These are phyloP conservation scores for Tricholoma hemisulphureum DNA, from an alignment of 768 basidiomycete genomes.

Conservation along the genomic window DNA sequence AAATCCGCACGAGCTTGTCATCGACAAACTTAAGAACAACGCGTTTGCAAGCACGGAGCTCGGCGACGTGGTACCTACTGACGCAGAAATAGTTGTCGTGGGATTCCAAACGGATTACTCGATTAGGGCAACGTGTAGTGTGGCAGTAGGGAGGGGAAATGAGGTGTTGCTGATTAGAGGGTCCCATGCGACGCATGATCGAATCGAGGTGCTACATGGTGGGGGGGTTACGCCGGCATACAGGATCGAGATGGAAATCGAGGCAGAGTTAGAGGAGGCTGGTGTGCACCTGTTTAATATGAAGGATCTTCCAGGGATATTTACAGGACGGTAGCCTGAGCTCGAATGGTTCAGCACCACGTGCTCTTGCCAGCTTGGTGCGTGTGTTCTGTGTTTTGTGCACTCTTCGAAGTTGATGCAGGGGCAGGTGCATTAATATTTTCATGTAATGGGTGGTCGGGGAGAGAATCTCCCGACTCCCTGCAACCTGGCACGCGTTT, in stretches of 20 bases:
- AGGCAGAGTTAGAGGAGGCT: constrained; percentile 66
- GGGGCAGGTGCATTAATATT: background rate
- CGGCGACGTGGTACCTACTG: constrained; percentile 44
- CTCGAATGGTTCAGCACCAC: too few relatives aligned
- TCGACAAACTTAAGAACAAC: constrained; percentile 72
- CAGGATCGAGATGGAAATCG: constrained; percentile 56
- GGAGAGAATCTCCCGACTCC: too few relatives aligned
- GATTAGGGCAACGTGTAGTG: constrained; percentile 56
- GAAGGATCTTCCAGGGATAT: constrained; percentile 60
- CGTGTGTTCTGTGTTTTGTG: background rate
- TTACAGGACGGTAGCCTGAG: constrained; percentile 47
- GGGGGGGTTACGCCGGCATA: constrained; percentile 53
- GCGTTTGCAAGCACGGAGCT: constrained; percentile 63
- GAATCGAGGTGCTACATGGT: constrained; percentile 59
- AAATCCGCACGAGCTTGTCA: constrained; percentile 46
- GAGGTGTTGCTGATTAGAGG: constrained; percentile 61
- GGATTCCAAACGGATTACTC: constrained; percentile 71
- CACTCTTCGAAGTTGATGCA: background rate
- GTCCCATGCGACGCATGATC: constrained; percentile 68
- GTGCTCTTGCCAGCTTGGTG: background rate
- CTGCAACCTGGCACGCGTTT: too few relatives aligned
- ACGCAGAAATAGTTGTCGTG: constrained; percentile 63
- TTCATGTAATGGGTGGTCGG: background rate
- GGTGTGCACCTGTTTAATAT: constrained; percentile 66
- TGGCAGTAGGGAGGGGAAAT: constrained; percentile 63